Base-by-base conservation (phyloP, 441 rosid species). In the Pelargonium cotyledonis region DNA sequence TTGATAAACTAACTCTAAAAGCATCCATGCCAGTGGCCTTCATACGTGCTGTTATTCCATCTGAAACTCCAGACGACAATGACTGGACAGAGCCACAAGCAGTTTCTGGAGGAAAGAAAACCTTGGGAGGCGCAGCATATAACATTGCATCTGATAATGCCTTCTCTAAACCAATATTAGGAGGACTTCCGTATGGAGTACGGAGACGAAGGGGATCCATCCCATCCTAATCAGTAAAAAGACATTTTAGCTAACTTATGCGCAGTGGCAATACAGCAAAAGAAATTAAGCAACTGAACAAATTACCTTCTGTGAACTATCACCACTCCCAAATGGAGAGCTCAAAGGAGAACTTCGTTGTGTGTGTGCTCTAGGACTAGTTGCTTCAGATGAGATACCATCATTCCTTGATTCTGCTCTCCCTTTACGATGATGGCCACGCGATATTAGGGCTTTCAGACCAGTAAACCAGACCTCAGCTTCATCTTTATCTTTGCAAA, bases 391-490 rank as follows among this genome's bases (percentile, higher is more conserved):
- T 80, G 87, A 83, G 75, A 86, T 81, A 65, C 96, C 95, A 70
- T 94, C 99, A 80, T 96, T 94, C 83, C 94, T 85, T 72, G 97
- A 91, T 77, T 89, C 99, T 58, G 84, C 79, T 79, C 94, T 88
- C 90, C 89, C 83, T 76, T 79, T 94, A 68, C 88, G 79, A 43
- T 85, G 88, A 77, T 87, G 93, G 72, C 86, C 68, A 49, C 92
- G 92, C 15, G 95, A 85, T 78, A 94, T 81, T 71, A 94, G 80
- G 71, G 99, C 87, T 87, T 91, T 94, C 67, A 94, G 85, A 77
- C 97, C 99, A 80, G 90, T 91, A 85, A 94, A 89, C 99, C 97
- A 94, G 72, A 85, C 90, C 85, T 93, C 97, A 61, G 98, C 96
- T 83, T 93, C 98, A 80, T 90, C 96, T 84, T 93, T 93, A 78